A percentile compares a stretch with the other conserved stretches of the same genome.
phyloP scores from a whole-genome alignment of 495 filamentous ascomycete genomes.

The Xylaria castorea region DNA sequence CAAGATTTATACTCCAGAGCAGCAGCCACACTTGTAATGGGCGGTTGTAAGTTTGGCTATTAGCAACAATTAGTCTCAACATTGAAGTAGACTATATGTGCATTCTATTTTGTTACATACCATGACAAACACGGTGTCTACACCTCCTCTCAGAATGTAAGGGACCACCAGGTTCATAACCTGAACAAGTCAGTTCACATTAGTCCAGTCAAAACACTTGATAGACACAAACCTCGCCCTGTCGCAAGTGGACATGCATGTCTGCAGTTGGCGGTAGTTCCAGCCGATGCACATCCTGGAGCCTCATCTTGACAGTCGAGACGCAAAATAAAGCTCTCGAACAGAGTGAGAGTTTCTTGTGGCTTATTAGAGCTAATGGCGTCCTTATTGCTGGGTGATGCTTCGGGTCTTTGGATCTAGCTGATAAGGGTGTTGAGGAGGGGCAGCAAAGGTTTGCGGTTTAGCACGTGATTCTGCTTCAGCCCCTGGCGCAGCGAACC shows the following conservation, averaged over 20 bases:
- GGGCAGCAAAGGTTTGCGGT: conserved; percentile 21
- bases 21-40: conserved; percentile 73
- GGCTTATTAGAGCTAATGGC: background rate
- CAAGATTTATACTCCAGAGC: conserved; percentile 76
- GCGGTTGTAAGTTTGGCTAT: conserved; percentile 73
- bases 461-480: conserved; percentile 30
- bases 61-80: conserved; percentile 15
- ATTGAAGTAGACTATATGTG: background rate
- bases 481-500: conserved; percentile 17
- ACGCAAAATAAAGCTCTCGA: background rate
- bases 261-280: conserved; percentile 74
- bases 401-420: conserved; percentile 9
- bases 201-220: background rate
- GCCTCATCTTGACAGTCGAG: conserved; percentile 41
- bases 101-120: conserved; percentile 26
- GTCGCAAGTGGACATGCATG: conserved; percentile 71
- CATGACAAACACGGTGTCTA: conserved; percentile 77
- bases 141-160: conserved; percentile 69
- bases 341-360: background rate
- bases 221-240: conserved; percentile 56
- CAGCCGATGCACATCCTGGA: conserved; percentile 51
- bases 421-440: conserved; percentile 16
- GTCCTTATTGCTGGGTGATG: background rate
- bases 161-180: conserved; percentile 87
- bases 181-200: conserved; percentile 10